phyloP scores from a whole-genome alignment of 2,329 filamentous ascomycete species.

The Ascosphaera aggregata region DNA sequence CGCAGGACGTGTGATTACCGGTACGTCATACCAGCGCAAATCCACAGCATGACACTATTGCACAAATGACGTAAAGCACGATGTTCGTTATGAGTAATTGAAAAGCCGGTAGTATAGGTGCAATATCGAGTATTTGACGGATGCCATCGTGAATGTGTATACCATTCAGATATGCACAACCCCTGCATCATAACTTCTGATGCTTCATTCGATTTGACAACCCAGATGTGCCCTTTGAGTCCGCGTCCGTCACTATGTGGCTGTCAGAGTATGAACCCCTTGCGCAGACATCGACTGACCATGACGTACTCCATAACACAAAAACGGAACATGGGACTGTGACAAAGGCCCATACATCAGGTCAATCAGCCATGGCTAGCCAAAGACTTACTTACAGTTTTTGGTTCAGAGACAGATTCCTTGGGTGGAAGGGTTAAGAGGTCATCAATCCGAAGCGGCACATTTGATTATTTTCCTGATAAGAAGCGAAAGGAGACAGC shows the following conservation, averaged over 20 bases:
- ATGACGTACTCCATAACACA: neutral
- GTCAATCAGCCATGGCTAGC: neutral
- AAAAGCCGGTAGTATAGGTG: slow-evolving; percentile 2
- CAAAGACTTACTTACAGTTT: neutral
- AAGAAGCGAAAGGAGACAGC: neutral
- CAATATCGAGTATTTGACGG: slow-evolving; percentile 1
- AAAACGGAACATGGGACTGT: neutral
- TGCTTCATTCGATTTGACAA: neutral
- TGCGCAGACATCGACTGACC: neutral
- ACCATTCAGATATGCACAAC: slow-evolving; percentile 2
- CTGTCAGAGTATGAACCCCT: neutral
- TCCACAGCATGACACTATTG: slow-evolving; percentile 2
- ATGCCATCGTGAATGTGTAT: slow-evolving; percentile 1
- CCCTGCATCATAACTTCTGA: slow-evolving; percentile 1
- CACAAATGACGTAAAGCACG: neutral
- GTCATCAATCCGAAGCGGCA: neutral
- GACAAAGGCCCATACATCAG: neutral
- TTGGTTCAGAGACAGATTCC: neutral
- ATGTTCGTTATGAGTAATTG: slow-evolving; percentile 1
- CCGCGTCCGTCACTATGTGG: slow-evolving; percentile 1
- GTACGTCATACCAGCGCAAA: slow-evolving; percentile 1
- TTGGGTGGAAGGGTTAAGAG: neutral
- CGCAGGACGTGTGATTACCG: neutral
- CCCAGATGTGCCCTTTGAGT: slow-evolving; percentile 2
- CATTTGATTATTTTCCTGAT: neutral